A percentile compares a stretch with the other conserved stretches of the same genome.
These are phyloP conservation scores for Astrocystis sublimbata DNA, from an alignment of 495 filamentous ascomycete species.

Conservation along the genomic window DNA sequence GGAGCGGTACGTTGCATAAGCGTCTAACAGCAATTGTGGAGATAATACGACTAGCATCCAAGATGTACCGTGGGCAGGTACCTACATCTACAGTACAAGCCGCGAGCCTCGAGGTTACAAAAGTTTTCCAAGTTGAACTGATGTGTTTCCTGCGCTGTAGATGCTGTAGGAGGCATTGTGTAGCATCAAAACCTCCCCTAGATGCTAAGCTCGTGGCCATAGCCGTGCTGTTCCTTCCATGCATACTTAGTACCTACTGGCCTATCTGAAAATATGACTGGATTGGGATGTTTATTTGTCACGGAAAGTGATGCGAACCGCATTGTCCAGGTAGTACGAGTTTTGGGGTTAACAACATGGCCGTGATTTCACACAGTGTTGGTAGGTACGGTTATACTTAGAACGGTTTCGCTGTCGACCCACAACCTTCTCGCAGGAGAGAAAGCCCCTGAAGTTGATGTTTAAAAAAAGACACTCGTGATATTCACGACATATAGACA, in stretches of 20 bases:
- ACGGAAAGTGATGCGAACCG: neutral
- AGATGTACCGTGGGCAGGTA: neutral
- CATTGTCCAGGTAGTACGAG: too few species aligned
- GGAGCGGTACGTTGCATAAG: neutral
- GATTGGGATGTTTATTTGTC: constrained; percentile 12
- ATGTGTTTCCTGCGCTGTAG: neutral
- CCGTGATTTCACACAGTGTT: constrained; percentile 10
- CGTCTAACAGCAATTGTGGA: neutral
- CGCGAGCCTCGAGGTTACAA: too few species aligned
- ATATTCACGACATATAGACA: neutral
- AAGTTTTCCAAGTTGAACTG: too few species aligned
- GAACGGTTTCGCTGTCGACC: neutral
- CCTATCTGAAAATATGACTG: neutral
- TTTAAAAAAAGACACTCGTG: neutral
- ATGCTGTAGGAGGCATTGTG: neutral
- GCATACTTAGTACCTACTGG: too few species aligned
- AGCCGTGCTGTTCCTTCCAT: too few species aligned
- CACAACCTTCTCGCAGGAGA: constrained; percentile 4
- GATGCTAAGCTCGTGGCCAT: too few species aligned
- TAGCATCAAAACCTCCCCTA: neutral
- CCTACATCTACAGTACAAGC: too few species aligned
- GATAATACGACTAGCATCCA: neutral
- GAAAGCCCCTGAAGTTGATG: neutral
- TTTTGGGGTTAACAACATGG: neutral
- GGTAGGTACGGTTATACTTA: constrained; percentile 5